These are phyloP conservation scores for Atkinsonella hypoxylon DNA, from an alignment of 2,329 filamentous ascomycete genomes.

Conservation along the genomic window DNA sequence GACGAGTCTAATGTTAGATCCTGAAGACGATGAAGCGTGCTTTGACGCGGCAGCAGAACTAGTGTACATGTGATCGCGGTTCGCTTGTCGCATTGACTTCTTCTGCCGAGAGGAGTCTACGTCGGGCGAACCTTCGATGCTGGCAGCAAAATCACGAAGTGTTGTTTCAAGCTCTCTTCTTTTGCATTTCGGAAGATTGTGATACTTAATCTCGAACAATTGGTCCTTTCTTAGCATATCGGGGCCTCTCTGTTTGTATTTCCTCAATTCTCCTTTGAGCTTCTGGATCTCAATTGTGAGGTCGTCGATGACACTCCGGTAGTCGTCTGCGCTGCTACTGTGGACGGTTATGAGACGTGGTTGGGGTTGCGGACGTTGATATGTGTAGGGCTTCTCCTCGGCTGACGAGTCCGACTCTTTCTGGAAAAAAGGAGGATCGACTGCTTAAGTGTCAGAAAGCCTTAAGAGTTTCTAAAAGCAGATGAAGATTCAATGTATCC, in stretches of 20 bases:
- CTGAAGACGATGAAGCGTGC: constrained; percentile 39
- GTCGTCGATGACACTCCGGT: constrained; percentile 75
- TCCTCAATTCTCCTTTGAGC: constrained; percentile 59
- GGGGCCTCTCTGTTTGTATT: constrained; percentile 55
- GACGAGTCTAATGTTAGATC: constrained; percentile 39
- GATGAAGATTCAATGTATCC: not conserved
- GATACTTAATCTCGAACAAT: constrained; percentile 72
- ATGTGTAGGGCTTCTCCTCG: constrained; percentile 25
- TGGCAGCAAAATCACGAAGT: constrained; percentile 57
- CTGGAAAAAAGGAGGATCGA: constrained; percentile 44
- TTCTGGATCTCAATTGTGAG: constrained; percentile 74
- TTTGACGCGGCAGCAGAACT: constrained; percentile 34
- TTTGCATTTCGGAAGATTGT: constrained; percentile 59
- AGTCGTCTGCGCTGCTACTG: constrained; percentile 60
- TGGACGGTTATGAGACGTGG: constrained; percentile 25
- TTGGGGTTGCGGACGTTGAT: constrained; percentile 13
- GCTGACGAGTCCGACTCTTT: constrained; percentile 40
- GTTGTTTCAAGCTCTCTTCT: constrained; percentile 66
- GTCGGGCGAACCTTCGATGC: constrained; percentile 40
- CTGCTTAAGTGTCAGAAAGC: constrained; percentile 12
- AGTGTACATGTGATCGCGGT: constrained; percentile 27
- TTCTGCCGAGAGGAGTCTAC: constrained; percentile 28
- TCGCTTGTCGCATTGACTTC: constrained; percentile 27
- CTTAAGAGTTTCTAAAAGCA: not conserved
- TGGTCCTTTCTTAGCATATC: constrained; percentile 61